Percentiles rank a stretch among this genome's conserved stretches.
Conservation (phyloP, 345 rosid genomes). For the Eucalyptus fibrosa region DNA sequence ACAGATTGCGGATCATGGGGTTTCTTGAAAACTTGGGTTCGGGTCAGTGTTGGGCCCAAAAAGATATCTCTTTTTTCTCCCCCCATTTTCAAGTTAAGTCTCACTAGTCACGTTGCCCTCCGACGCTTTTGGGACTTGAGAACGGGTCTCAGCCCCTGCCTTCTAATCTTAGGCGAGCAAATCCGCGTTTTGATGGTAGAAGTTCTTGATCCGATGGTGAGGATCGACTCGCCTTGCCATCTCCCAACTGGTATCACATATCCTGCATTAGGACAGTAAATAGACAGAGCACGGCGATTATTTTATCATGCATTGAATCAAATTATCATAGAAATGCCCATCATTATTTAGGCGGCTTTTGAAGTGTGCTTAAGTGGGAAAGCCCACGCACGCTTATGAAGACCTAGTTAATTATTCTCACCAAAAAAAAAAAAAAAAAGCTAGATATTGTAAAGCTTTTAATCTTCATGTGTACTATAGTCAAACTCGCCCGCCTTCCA, state of each 20-base stretch:
- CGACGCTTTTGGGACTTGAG: not conserved
- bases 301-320: rapidly evolving
- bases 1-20: not conserved
- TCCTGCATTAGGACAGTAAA: not conserved
- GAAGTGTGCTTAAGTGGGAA: too few relatives aligned
- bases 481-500: not conserved
- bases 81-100: not conserved
- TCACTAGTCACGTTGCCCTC: not conserved
- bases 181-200: not conserved
- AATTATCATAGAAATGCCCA: not conserved
- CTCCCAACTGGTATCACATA: rapidly evolving
- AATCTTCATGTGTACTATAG: not conserved
- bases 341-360: not conserved
- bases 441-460: not conserved
- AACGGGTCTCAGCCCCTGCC: not conserved
- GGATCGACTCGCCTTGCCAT: not conserved
- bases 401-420: too few relatives aligned
- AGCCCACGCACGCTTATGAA: too few relatives aligned
- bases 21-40: not conserved
- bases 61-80: not conserved
- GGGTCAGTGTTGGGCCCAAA: not conserved
- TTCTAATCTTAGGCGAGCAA: not conserved
- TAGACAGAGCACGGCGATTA: rapidly evolving
- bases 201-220: not conserved
- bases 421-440: too few relatives aligned